These are phyloP conservation scores for Viola pubescens DNA, from an alignment of 441 rosid genomes.

Conservation along the genomic window DNA sequence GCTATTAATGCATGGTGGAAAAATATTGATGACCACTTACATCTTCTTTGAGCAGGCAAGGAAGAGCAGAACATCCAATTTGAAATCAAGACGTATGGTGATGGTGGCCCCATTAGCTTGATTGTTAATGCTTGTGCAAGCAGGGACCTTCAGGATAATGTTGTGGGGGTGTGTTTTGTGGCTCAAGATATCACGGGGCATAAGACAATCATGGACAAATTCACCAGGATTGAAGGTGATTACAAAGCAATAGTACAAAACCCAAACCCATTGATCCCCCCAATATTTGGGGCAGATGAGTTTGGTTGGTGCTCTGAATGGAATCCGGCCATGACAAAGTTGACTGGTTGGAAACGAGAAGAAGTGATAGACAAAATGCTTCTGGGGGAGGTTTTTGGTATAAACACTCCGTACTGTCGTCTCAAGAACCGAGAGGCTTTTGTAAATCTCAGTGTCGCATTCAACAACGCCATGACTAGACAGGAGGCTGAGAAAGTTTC, in stretches of 20 bases:
- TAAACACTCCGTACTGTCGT: slow-evolving; percentile 59
- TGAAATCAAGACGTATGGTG: slow-evolving; percentile 73
- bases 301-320: slow-evolving; percentile 98
- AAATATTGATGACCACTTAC: background rate
- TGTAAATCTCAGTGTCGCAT: slow-evolving; percentile 66
- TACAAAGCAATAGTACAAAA: slow-evolving; percentile 88
- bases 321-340: slow-evolving; percentile 77
- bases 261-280: slow-evolving; percentile 88
- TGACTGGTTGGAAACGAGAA: slow-evolving; percentile 81
- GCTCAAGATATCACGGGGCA: slow-evolving; percentile 92
- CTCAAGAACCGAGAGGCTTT: slow-evolving; percentile 78
- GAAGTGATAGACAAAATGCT: slow-evolving; percentile 83
- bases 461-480: slow-evolving; percentile 65
- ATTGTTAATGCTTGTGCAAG: slow-evolving; percentile 88
- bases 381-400: slow-evolving; percentile 83
- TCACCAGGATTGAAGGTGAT: slow-evolving; percentile 91
- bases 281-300: slow-evolving; percentile 82
- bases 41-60: slow-evolving; percentile 44
- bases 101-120: slow-evolving; percentile 68
- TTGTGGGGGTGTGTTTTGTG: slow-evolving; percentile 89
- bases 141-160: slow-evolving; percentile 69
- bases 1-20: no score
- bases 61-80: slow-evolving; percentile 79
- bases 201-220: slow-evolving; percentile 90
- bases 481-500: slow-evolving; percentile 66